Conservation (phyloP, 2,329 filamentous ascomycete genomes). For the Trichoderma brevicompactum region DNA sequence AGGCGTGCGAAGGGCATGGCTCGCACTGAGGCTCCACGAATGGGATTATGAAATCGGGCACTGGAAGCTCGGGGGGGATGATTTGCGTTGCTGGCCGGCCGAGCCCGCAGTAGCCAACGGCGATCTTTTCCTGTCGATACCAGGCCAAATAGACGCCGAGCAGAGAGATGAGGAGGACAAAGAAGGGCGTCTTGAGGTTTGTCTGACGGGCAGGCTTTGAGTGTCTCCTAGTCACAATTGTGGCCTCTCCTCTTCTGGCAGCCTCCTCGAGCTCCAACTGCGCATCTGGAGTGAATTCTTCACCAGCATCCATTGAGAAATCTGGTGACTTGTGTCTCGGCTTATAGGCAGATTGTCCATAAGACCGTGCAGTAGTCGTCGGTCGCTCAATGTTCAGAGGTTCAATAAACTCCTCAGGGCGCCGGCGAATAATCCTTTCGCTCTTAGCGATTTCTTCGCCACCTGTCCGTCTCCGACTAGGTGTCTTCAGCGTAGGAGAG, state of each 20-base stretch:
- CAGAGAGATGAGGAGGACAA: constrained; percentile 71
- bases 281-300: constrained; percentile 94
- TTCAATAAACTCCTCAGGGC: constrained; percentile 44
- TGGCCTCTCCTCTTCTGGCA: constrained; percentile 56
- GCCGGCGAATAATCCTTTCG: constrained; percentile 50
- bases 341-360: constrained; percentile 58
- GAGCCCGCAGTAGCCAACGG: constrained; percentile 91
- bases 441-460: constrained; percentile 50
- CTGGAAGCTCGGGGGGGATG: constrained; percentile 52
- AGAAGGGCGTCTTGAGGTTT: constrained; percentile 66
- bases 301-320: constrained; percentile 66
- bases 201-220: constrained; percentile 46
- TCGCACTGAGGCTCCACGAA: constrained; percentile 83
- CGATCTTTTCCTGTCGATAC: constrained; percentile 95
- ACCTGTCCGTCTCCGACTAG: constrained; percentile 56
- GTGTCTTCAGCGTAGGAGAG: constrained; percentile 57
- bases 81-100: constrained; percentile 64
- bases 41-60: constrained; percentile 74
- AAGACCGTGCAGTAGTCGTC: constrained; percentile 58
- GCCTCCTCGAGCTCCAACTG: constrained; percentile 79
- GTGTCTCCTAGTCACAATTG: constrained; percentile 50
- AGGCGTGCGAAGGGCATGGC: constrained; percentile 85
- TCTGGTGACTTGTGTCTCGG: constrained; percentile 42
- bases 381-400: constrained; percentile 38
- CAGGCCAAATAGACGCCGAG: constrained; percentile 75